Percentiles rank a stretch among this genome's conserved stretches.
Evolutionary conservation across 208 protist genomes (phyloP).

Genomic region (Endotrypanum monterogeii): DNA sequence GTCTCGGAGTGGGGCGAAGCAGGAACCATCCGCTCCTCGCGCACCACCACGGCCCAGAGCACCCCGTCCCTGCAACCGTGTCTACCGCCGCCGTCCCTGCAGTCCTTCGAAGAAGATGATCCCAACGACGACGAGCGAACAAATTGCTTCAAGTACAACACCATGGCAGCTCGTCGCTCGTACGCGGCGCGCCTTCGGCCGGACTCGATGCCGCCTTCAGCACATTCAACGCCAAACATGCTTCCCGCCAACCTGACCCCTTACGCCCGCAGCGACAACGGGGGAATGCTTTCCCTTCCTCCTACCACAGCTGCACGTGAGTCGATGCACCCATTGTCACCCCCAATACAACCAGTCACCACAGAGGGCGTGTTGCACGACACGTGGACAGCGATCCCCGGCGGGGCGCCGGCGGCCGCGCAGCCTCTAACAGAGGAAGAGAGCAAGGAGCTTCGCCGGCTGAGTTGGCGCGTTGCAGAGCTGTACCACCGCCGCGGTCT

Average conservation of each 20-base stretch:
- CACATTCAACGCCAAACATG: conserved; percentile 35
- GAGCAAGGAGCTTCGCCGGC: conserved; percentile 16
- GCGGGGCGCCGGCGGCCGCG: neutral
- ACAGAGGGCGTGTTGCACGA: conserved; percentile 2
- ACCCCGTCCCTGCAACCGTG: conserved; percentile 31
- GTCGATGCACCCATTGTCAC: neutral
- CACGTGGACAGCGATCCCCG: neutral
- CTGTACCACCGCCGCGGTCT: conserved; percentile 35
- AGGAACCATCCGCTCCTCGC: conserved; percentile 21
- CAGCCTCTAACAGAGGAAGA: conserved; percentile 20
- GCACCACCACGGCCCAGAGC: conserved; percentile 28
- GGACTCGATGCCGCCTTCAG: conserved; percentile 28
- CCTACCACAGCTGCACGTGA: neutral
- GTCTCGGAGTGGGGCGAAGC: conserved; percentile 34
- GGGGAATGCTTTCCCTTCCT: conserved; percentile 26
- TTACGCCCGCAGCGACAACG: conserved; percentile 33
- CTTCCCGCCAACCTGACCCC: conserved; percentile 13
- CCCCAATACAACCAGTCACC: neutral
- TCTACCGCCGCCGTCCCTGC: conserved; percentile 23
- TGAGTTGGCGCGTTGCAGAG: conserved; percentile 27
- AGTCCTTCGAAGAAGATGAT: conserved; percentile 36
- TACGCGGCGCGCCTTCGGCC: conserved; percentile 25
- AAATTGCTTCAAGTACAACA: conserved; percentile 10
- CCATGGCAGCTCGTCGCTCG: conserved; percentile 14
- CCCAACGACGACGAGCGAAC: conserved; percentile 23